Percentiles rank a stretch among this genome's conserved stretches.
Evolutionary conservation across 305 asterid species (phyloP).

Genomic region (Solanum chacoense): DNA sequence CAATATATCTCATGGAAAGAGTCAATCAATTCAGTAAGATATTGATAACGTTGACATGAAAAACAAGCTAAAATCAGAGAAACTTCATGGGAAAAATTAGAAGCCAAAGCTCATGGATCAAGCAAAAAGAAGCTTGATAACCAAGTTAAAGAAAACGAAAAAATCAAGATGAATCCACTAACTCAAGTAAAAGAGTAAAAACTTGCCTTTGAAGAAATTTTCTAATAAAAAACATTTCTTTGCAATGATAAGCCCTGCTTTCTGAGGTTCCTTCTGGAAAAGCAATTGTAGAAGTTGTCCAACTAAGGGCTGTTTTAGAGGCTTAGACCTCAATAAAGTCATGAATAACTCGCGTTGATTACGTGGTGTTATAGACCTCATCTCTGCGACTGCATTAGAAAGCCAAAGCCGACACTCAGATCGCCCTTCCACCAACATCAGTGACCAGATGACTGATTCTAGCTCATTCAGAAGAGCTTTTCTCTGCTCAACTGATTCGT

Average conservation of each 20-base stretch:
- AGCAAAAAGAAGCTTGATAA: not conserved
- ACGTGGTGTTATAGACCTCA: slow-evolving; percentile 43
- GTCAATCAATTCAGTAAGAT: not conserved
- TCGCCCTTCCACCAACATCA: slow-evolving; percentile 55
- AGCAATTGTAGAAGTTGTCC: slow-evolving; percentile 70
- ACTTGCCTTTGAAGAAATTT: slow-evolving; percentile 68
- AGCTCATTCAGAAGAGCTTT: slow-evolving; percentile 48
- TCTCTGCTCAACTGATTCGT: slow-evolving; percentile 13
- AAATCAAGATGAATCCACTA: not conserved
- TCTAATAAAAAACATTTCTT: slow-evolving; percentile 65
- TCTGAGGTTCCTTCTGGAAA: slow-evolving; percentile 62
- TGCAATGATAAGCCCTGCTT: slow-evolving; percentile 66
- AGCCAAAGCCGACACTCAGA: slow-evolving; percentile 97
- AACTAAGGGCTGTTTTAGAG: slow-evolving; percentile 44
- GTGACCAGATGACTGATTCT: slow-evolving; percentile 52
- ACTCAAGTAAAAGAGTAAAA: not conserved
- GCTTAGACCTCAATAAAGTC: slow-evolving; percentile 50
- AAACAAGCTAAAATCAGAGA: not conserved
- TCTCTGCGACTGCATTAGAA: slow-evolving; percentile 53
- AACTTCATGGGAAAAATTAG: not conserved
- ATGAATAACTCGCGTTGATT: slow-evolving; percentile 57
- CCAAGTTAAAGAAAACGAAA: not conserved
- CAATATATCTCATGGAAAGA: not conserved
- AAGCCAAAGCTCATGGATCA: not conserved
- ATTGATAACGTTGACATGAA: not conserved